A percentile compares a stretch with the other conserved stretches of the same genome.
phyloP scores from a whole-genome alignment of 139 green algal species.

The Chlorella sp. region DNA sequence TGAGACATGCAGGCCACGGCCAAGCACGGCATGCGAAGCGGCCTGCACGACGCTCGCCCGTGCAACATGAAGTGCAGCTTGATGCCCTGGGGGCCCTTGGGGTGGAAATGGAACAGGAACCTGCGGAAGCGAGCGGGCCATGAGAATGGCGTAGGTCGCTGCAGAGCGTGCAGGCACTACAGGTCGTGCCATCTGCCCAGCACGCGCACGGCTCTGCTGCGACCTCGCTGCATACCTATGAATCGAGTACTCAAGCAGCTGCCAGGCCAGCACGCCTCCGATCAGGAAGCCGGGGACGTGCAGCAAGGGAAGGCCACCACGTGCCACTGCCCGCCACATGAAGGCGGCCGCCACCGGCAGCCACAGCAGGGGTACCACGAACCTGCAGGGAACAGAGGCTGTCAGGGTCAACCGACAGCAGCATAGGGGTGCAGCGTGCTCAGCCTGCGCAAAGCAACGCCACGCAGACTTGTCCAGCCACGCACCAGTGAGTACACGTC shows the following conservation, averaged over 20 bases:
- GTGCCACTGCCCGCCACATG: neutral
- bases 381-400: no score
- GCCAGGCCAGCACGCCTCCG: conserved; percentile 78
- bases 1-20: neutral
- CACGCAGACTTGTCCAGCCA: no score
- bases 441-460: no score
- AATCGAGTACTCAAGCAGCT: conserved; percentile 88
- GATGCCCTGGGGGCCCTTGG: conserved; percentile 53
- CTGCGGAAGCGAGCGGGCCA: no score
- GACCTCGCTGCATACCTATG: no score
- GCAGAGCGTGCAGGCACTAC: no score
- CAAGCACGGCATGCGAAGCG: neutral
- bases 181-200: no score
- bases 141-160: no score
- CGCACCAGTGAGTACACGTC: no score
- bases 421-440: no score
- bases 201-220: no score
- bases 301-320: neutral
- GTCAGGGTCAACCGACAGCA: no score
- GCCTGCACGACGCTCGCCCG: conserved; percentile 66
- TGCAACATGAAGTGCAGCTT: conserved; percentile 94
- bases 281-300: conserved; percentile 28
- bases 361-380: conserved; percentile 90
- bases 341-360: conserved; percentile 57
- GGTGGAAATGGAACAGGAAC: conserved; percentile 85